Evolutionary conservation across 306 rosid genomes (phyloP), one percentile per base, ranked within the genome.

Genomic region (Sophora flavescens): DNA sequence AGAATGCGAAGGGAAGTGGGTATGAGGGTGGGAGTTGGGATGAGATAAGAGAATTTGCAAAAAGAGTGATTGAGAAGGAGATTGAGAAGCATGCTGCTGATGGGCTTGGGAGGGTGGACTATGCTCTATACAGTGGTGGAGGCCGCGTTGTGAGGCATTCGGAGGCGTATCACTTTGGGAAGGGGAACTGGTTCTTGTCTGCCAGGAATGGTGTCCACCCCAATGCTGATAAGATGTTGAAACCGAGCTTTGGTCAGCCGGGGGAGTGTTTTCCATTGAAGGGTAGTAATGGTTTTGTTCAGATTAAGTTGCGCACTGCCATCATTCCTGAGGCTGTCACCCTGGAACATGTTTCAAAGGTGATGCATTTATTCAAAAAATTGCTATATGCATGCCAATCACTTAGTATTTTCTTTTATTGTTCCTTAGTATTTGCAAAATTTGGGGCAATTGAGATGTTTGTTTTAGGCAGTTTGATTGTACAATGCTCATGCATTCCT

Each of bases 291-390:
- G 99, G 99, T 22, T 96, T 89, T 86, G 93, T 91, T 32, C 91
- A 88, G 82, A 93, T 96, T 81, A 91, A 60, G 88, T 81, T 96
- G 78, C 88, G 98, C 10, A 58, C 96, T 1, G 89, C 90, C 6
- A 88, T 96, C 62, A 68, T 89, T 79, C 97, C 99, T 0, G 98
- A 96, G 86, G 97, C 98, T 70, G 59, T 96, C 72, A 96, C 98
- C 26, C 74, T 96, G 91, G 99, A 96, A 68, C 99, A 96, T 87
- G 89, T 91, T 73, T 93, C 99, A 22, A 88, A 91, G 98, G 99
- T 95, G 73, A 78, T 80, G 52, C n/a, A 36, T 53, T 70, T 4
- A 45, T 73, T 63, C 30, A 53, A 41, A 59, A 32, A 10, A 1
- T 61, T 54, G 12, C 26, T 63, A 38, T 16, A 11, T 4, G 0